Evolutionary conservation across 257 asterid species (phyloP), one percentile per base, ranked within the genome.

Genomic region (Linderniella brevidens): DNA sequence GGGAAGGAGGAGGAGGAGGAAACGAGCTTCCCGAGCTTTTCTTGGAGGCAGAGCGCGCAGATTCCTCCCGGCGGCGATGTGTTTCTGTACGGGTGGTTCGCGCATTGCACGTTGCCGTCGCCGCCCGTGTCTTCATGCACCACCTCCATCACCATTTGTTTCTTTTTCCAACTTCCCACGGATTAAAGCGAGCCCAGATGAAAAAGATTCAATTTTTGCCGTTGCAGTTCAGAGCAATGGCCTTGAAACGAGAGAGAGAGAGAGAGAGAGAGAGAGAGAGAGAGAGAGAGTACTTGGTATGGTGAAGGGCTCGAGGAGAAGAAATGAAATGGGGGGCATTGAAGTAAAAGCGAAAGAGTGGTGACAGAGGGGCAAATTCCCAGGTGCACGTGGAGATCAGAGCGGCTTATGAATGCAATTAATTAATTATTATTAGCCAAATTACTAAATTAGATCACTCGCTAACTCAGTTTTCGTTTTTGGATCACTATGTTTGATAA

Each of bases 31-130:
- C 96, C 94, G 19, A 90, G 87, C 80, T 90, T 90, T 58, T 90
- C 99, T 72, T 86, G 99, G 35, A 90, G 93, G 54, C 99, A 90
- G 25, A 77, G 67, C 9, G 92, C 96, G 63, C 99, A 90, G 70
- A 90, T 77, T 65, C 99, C 99, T 37, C 98, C 98, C 32, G 32
- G 32, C 8, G 92, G 88, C 15, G 72, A 69, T 52, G 68, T 90
- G 78, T 72, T 90, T 13, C 75, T 79, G 84, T 77, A 76, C 0
- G 93, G 94, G 37, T 90, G 99, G 56, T 75, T 74, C 8, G 72
- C 54, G 60, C 99, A 90, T 51, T 75, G 90, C 81, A 75, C 74
- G 63, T 37, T 74, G 13, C 80, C 86, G 17, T 82, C 99, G 1
- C 82, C 99, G 1, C 82, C 94, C 79, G 73, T 70, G 19, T 90